Evolutionary conservation across 768 basidiomycete genomes (phyloP).

Genomic region (Kockovaella imperatae): DNA sequence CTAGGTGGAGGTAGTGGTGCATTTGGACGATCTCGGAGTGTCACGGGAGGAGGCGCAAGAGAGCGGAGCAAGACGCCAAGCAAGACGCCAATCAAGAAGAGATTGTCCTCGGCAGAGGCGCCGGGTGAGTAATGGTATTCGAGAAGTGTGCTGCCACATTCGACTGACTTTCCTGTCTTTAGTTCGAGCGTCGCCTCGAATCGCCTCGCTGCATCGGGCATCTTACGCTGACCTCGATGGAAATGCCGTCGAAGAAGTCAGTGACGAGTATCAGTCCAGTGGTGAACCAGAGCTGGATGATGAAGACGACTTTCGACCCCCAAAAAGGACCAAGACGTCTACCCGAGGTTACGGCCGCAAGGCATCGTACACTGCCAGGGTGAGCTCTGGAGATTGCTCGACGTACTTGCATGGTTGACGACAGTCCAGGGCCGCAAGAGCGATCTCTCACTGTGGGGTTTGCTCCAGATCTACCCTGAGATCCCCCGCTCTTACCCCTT

Average conservation of each 20-base stretch:
- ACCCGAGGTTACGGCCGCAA: slow-evolving; percentile 7
- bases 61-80: slow-evolving; percentile 7
- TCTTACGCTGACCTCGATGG: slow-evolving; percentile 41
- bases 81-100: slow-evolving; percentile 17
- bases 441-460: slow-evolving; percentile 34
- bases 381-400: too few relatives aligned
- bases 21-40: slow-evolving; percentile 7
- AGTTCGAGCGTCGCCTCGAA: slow-evolving; percentile 38
- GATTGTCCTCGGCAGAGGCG: slow-evolving; percentile 8
- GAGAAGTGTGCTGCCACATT: background rate
- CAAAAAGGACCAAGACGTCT: slow-evolving; percentile 25
- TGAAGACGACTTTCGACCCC: slow-evolving; percentile 39
- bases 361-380: slow-evolving; percentile 11
- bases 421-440: background rate
- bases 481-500: slow-evolving; percentile 39
- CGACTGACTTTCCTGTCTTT: slow-evolving; percentile 2
- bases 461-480: slow-evolving; percentile 32
- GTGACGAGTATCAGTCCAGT: slow-evolving; percentile 22
- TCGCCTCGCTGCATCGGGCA: slow-evolving; percentile 38
- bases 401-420: background rate
- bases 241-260: slow-evolving; percentile 8
- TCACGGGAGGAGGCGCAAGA: background rate
- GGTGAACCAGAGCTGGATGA: slow-evolving; percentile 17
- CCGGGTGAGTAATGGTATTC: slow-evolving; percentile 13
- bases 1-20: slow-evolving; percentile 20